Base-by-base conservation (phyloP, 2,329 filamentous ascomycete species). In the Aspergillus sp. region DNA sequence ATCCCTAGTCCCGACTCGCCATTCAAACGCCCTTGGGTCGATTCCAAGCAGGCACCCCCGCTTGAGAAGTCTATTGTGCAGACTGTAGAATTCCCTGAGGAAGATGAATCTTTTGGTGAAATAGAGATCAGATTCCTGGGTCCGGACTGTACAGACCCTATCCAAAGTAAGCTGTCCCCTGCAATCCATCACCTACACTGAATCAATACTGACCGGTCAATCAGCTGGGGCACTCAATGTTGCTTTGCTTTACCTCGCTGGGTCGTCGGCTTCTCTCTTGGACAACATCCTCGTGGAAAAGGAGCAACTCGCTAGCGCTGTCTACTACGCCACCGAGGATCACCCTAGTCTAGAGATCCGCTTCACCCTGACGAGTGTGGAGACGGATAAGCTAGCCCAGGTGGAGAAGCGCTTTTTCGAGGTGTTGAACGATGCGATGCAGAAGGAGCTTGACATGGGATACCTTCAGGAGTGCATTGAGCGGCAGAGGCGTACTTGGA, bases 261-360 rank as follows among this genome's bases (percentile, higher is more conserved):
- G 93, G 6, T 98, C 95, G 0, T 96, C 96, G 0, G 92, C 96
- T 2, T 94, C 94, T 0, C 82, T 99, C 1, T 81, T 99, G 6
- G 94, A 98, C 71, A 98, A 98, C 66, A 85, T 88, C 18, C 84
- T 99, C 61, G 95, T 99, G 2, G 95, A 99, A 72, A 92, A 89
- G 68, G 94, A 98, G 75, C 90, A 96, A 66, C 85, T 98, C 50
- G 91, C 92, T 3, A 97, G 92, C 76, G 91, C 89, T 6, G 87
- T 98, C 11, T 87, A 88, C 52, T 92, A 90, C 74, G 89, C 86
- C 74, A 89, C 87, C 68, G 92, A 97, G 64, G 84, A 87, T 26
- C 86, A 93, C 52, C 92, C 93, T 2, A 89, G 91, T 65, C 89
- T 88, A 12, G 84, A 96, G 55, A 91, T 98, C 58, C 92, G 89